phyloP scores from a whole-genome alignment of 2,329 filamentous ascomycete species.

The Fusarium sp. region DNA sequence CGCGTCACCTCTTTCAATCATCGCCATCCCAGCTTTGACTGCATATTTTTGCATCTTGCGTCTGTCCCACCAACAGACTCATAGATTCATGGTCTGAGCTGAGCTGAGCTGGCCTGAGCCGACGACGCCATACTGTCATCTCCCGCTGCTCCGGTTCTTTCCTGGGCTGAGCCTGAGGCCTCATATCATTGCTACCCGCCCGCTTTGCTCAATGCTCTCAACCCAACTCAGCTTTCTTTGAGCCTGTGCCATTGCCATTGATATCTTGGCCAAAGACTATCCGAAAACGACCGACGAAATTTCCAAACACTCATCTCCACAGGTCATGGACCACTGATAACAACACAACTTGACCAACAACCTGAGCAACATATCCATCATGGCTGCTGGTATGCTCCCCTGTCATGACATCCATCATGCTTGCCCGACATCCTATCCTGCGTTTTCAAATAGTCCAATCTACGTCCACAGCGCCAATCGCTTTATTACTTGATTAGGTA shows the following conservation, averaged over 20 bases:
- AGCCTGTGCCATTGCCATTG: slow-evolving; percentile 1
- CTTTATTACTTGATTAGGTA: background rate
- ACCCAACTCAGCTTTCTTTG: background rate
- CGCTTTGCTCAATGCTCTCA: background rate
- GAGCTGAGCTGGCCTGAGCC: slow-evolving; percentile 13
- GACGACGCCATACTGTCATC: slow-evolving; percentile 8
- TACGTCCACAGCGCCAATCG: background rate
- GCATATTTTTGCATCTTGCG: slow-evolving; percentile 26
- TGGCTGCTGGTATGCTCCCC: slow-evolving; percentile 39
- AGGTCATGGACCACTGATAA: slow-evolving; percentile 34
- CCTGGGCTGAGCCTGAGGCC: slow-evolving; percentile 1
- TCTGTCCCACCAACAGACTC: slow-evolving; percentile 3
- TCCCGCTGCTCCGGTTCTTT: slow-evolving; percentile 8
- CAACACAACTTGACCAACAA: slow-evolving; percentile 29
- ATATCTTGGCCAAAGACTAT: slow-evolving; percentile 12
- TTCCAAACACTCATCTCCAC: slow-evolving; percentile 17
- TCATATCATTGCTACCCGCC: background rate
- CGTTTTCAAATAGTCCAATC: background rate
- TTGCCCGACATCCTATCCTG: background rate
- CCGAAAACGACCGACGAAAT: slow-evolving; percentile 14
- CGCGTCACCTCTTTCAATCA: slow-evolving; percentile 33
- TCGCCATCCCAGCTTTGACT: slow-evolving; percentile 30
- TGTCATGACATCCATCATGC: slow-evolving; percentile 5
- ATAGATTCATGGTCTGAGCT: slow-evolving; percentile 2
- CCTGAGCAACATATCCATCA: slow-evolving; percentile 33